Base-by-base conservation (phyloP, 176 grass and related monocot genomes). In the Avena insularis region DNA sequence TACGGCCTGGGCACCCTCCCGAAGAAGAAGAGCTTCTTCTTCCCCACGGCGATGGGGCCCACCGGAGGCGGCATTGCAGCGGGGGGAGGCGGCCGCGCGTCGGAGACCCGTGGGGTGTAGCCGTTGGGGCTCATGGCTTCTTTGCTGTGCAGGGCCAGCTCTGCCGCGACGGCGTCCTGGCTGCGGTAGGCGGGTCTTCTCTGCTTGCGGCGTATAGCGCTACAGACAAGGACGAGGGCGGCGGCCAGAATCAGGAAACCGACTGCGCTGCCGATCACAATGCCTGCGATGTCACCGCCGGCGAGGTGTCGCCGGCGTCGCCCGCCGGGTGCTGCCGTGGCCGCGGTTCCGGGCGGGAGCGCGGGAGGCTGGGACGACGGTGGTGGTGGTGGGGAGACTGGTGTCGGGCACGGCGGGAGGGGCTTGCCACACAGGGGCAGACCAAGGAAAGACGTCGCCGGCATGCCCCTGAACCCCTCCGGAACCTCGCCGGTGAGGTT, bases 11-110 rank as follows among this genome's bases (percentile, higher is more conserved):
- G 90, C 31, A 87, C 76, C 82, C 90, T 88, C 4, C 95, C 95
- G 67, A 94, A 89, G 92, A 94, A 97, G 46, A 92, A 89, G 0
- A 97, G 91, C 77, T 90, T 94, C 81, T 90, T 94, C 77, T 62
- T 70, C 0, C 86, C 79, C 15, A 60, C 63, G 17, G 57, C 16
- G 13, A 76, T 71, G 14, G 81, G 46, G 36, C 21, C 71, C 13
- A 69, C 79, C 13, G 79, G 57, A 2, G 74, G 83, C 7, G 67
- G 66, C 10, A 71, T 29, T 3, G 67, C 0, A 14, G 8, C 79
- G 59, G 68, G 90, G 6, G 61, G 61, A 58, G 82, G 67, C 12
- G 40, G 72, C 29, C 25, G 89, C 40, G 65, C 75, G 78, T 88
- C 53, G 9, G 87, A 46, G 79, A 83, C 77, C 12, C 82, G 72